Base-by-base conservation (phyloP, 108 stramenopile genomes). In the Nitzschia sp. region DNA sequence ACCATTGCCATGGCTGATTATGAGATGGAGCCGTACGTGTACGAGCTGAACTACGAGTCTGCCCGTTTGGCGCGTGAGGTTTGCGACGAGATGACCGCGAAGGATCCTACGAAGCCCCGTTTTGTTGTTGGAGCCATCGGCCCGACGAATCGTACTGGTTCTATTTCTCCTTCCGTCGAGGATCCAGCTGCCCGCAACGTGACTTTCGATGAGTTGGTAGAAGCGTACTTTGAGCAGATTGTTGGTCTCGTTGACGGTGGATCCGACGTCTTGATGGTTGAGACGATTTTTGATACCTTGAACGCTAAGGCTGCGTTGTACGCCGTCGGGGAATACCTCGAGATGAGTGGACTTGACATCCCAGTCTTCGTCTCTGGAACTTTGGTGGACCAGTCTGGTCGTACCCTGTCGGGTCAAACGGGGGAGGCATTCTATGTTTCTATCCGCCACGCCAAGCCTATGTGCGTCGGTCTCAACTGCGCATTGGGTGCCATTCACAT, bases 1-100 rank as follows among this genome's bases (percentile, higher is more conserved):
- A 96, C 95, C 47, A 97, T 99, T 64, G 98, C 98, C 71, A 96
- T 96, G 91, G 98, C 95, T 25, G 98, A 99, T 73, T 99, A 99
- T 73, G 80, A 95, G 58, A 98, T 99, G 97, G 97, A 99, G 72
- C 72, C 71, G 19, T 91, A 92, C 19, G 96, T 86, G 46, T 96
- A 96, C 64, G 98, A 99, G 77, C 78, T 99, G 55, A 99, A 99
- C 87, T 96, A 95, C 68, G 84, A 89, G 64, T 81, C 85, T 38
- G 96, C 98, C 28, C 78, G 94, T 33, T 69, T 99, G 45, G 98
- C 98, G 0, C 94, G 96, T 63, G 96, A 97, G 83, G 98, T 86
- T 2, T 96, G 96, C 60, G 98, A 99, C 63, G 96, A 97, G 73
- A 82, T 93, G 46, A 98, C 95, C 25, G 96, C 94, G 19, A 79